Evolutionary conservation across 257 asterid genomes (phyloP).

Genomic region (Solanum pennellii): DNA sequence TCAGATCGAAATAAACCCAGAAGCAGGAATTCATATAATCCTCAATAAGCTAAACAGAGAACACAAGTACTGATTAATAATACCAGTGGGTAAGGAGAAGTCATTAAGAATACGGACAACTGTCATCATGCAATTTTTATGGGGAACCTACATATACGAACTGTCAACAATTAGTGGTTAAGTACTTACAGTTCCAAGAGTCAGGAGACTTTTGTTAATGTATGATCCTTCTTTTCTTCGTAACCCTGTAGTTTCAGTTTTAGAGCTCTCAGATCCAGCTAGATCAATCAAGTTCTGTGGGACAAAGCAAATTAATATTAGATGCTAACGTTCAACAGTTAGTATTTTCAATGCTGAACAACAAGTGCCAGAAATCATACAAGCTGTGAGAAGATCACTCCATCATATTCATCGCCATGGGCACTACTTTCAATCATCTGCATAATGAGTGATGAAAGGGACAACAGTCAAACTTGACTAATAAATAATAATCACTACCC

Average conservation of each 20-base stretch:
- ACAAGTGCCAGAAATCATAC: constrained; percentile 29
- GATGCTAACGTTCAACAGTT: background rate
- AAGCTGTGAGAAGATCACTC: constrained; percentile 92
- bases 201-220: constrained; percentile 92
- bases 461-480: background rate
- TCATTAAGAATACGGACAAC: background rate
- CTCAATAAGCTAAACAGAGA: background rate
- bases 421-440: constrained; percentile 99
- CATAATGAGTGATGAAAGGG: constrained; percentile 1
- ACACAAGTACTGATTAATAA: background rate
- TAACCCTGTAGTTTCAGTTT: constrained; percentile 94
- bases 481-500: background rate
- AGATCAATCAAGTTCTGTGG: constrained; percentile 78
- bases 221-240: constrained; percentile 97
- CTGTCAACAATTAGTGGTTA: background rate
- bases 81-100: background rate
- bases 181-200: constrained; percentile 90
- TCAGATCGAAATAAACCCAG: constrained; percentile 1
- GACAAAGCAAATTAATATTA: constrained; percentile 9
- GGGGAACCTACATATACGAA: background rate
- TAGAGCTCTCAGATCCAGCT: constrained; percentile 98
- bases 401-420: constrained; percentile 93
- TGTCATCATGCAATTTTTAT: background rate
- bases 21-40: background rate
- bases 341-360: background rate